Conservation (phyloP, 2,329 filamentous ascomycete species). For the Lecanicillium sp. region DNA sequence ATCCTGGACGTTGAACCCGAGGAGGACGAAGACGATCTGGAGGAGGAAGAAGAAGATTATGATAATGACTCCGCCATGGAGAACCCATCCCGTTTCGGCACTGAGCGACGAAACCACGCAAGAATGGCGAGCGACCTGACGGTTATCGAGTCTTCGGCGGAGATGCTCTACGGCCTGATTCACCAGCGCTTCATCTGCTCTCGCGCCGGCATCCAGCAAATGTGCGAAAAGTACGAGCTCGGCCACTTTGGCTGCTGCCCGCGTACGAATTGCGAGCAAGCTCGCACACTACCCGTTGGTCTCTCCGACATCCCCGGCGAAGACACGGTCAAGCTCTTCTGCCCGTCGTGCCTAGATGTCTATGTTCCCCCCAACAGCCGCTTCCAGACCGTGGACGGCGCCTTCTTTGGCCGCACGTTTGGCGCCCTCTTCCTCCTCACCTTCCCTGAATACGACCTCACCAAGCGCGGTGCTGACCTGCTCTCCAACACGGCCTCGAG, state of each 20-base stretch:
- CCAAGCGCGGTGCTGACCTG: conserved; percentile 58
- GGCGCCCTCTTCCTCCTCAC: conserved; percentile 97
- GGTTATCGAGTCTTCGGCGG: conserved; percentile 94
- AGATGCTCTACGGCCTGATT: conserved; percentile 95
- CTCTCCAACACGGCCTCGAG: conserved; percentile 31
- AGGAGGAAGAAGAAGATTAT: conserved; percentile 69
- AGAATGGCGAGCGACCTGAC: conserved; percentile 88
- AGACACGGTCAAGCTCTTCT: conserved; percentile 98
- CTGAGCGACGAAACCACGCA: conserved; percentile 69
- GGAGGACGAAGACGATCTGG: conserved; percentile 81
- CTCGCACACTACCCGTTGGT: conserved; percentile 86
- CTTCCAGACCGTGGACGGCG: conserved; percentile 94
- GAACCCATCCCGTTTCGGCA: conserved; percentile 38
- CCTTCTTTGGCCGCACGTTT: conserved; percentile 97
- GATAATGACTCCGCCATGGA: conserved; percentile 60
- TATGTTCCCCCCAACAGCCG: conserved; percentile 96
- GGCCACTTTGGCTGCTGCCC: conserved; percentile 95
- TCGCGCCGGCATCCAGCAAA: conserved; percentile 91
- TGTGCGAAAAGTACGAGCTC: conserved; percentile 98
- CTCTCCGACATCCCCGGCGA: conserved; percentile 91
- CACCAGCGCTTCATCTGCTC: conserved; percentile 98
- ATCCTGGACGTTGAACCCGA: conserved; percentile 97
- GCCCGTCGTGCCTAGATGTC: conserved; percentile 90
- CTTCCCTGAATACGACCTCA: conserved; percentile 90
- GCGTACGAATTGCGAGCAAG: conserved; percentile 85